A percentile compares a stretch with the other conserved stretches of the same genome.
Evolutionary conservation across 192 early-diverging fungal genomes (phyloP).

Genomic region (Linnemannia hyalina): DNA sequence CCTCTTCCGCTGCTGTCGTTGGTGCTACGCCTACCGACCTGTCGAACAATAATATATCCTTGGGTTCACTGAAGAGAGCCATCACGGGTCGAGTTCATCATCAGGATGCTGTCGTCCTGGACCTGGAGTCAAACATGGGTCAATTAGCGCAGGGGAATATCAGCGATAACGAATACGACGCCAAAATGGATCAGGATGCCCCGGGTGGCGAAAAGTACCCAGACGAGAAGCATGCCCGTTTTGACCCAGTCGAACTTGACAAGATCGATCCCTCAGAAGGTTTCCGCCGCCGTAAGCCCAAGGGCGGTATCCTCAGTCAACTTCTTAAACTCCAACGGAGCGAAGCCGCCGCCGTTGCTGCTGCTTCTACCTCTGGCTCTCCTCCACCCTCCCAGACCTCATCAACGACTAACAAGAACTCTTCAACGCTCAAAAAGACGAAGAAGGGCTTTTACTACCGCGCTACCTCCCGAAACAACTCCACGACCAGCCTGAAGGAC

Average conservation of each 20-base stretch:
- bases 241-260: not conserved
- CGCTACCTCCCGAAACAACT: slow-evolving; percentile 33
- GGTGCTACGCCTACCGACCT: too few species aligned
- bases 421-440: slow-evolving; percentile 2
- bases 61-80: slow-evolving; percentile 27
- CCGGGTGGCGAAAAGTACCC: not conserved
- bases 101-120: not conserved
- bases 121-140: slow-evolving; percentile 13
- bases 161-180: not conserved
- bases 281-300: slow-evolving; percentile 28
- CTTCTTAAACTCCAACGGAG: slow-evolving; percentile 41
- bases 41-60: not conserved
- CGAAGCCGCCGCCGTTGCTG: slow-evolving; percentile 16
- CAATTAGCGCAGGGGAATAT: not conserved
- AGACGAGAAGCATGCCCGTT: not conserved
- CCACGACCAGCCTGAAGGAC: slow-evolving; percentile 17
- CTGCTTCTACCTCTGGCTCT: not conserved
- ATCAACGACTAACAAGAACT: not conserved
- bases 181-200: not conserved
- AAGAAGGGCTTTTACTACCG: slow-evolving; percentile 43
- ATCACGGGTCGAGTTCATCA: slow-evolving; percentile 10
- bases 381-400: not conserved
- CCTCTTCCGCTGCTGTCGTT: too few species aligned
- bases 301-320: slow-evolving; percentile 52
- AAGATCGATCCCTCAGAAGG: not conserved